phyloP scores from a whole-genome alignment of 768 basidiomycete genomes.

The Tylopilus sp. region DNA sequence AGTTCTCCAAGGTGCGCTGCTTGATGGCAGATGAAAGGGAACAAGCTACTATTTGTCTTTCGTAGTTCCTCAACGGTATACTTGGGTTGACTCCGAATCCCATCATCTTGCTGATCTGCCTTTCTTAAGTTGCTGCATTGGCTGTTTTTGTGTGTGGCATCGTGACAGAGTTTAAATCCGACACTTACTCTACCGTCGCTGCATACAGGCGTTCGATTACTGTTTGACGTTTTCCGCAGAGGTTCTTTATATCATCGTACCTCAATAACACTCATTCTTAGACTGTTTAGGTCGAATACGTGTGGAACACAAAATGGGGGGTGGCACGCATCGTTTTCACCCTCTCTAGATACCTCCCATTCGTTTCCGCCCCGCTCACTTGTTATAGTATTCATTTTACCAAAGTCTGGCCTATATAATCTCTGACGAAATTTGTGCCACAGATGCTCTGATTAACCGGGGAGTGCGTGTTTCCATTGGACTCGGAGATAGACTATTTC shows the following conservation, averaged over 20 bases:
- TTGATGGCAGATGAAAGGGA: not conserved
- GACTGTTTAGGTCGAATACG: conserved; percentile 16
- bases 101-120: not conserved
- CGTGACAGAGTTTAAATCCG: not conserved
- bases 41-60: not conserved
- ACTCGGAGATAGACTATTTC: not conserved
- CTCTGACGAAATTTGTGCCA: not conserved
- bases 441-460: conserved; percentile 4
- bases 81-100: not conserved
- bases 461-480: conserved; percentile 2
- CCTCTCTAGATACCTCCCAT: no score
- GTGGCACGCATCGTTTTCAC: no score
- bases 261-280: conserved; percentile 4
- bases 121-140: conserved; percentile 18
- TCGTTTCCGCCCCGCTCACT: conserved; percentile 8
- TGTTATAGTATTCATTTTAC: conserved; percentile 21
- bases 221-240: conserved; percentile 21
- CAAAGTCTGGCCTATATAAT: not conserved
- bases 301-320: conserved; percentile 26
- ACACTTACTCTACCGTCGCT: not conserved
- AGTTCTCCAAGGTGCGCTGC: conserved; percentile 18
- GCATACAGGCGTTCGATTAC: conserved; percentile 19
- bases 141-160: conserved; percentile 11
- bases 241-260: conserved; percentile 6
- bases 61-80: conserved; percentile 22